Conservation (phyloP, 805 yeast species). For the Saturnispora dispora region DNA sequence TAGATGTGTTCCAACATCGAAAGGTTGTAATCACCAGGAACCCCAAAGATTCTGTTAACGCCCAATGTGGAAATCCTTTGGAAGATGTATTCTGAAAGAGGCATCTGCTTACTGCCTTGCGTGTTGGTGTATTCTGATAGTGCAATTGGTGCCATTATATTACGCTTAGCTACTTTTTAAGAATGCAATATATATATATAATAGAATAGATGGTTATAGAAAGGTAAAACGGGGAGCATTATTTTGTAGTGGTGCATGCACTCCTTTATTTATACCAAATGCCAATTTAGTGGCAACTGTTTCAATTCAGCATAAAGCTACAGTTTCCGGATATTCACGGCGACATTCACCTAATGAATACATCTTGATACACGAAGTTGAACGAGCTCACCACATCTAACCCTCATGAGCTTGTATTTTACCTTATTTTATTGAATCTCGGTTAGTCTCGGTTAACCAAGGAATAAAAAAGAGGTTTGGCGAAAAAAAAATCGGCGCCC, state of each 20-base stretch:
- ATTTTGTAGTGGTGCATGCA: neutral
- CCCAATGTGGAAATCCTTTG: constrained; percentile 47
- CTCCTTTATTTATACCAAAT: neutral
- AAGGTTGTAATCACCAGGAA: constrained; percentile 72
- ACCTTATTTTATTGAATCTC: neutral
- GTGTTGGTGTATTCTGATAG: neutral
- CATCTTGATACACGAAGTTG: too few relatives aligned
- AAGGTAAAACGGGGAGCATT: neutral
- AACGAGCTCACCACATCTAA: too few relatives aligned
- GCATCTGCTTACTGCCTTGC: constrained; percentile 14
- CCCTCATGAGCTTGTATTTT: neutral
- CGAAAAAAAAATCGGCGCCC: too few relatives aligned
- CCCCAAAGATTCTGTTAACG: constrained; percentile 59
- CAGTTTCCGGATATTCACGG: neutral
- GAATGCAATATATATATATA: neutral
- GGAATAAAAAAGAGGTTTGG: neutral
- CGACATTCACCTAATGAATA: neutral
- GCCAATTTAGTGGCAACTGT: neutral
- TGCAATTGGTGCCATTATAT: constrained; percentile 17
- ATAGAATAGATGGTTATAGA: neutral
- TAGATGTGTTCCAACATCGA: constrained; percentile 61
- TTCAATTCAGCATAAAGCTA: neutral
- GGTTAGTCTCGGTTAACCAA: neutral
- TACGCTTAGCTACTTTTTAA: neutral
- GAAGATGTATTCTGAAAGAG: constrained; percentile 60